Base-by-base conservation (phyloP, 805 yeast species). In the Tetrapisispora taiwanensis region DNA sequence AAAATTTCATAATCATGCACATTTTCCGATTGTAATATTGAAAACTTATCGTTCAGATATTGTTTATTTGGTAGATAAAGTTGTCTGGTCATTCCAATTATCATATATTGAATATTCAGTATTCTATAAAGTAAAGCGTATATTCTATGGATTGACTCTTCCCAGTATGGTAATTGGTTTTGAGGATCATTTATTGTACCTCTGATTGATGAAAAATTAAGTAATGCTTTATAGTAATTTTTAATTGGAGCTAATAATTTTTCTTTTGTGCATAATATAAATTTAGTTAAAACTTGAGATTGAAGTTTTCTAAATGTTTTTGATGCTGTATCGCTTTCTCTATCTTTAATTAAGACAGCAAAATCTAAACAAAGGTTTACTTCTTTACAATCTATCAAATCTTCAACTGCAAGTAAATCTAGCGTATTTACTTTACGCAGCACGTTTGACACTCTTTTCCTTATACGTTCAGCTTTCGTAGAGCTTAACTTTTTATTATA, bases 91-190 rank as follows among this genome's bases (percentile, higher is more conserved):
- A 60, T 13, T 37, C 56, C 50, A 7, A 48, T 44, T 3, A 54
- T 43, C 27, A 56, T 48, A 27, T 51, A 47, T 1, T 51, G 30
- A 7, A 56, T 30, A 30, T 51, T 46, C 24, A 52, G 44, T 9
- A 50, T 45, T 31, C 59, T 48, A 8, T 59, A 44, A 3, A 58
- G 41, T 17, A 56, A 46, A 12, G 74, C 65, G 45, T 75, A 67
- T 4, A 75, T 59, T 46, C 73, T 63, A 50, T 78, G 82, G 34
- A 74, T 52, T 0, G 75, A 56, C 46, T 60, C 66, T n/a, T 61
- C 53, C 64, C 68, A 63, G 40, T 56, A 51, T 4, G 71, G 69
- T 1, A 69, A 39, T 18, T 63, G 58, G 31, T 59, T 59, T 9
- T 68, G 37, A 0, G 56, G 47, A 28, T 46, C 52, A n/a, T 43